phyloP scores from a whole-genome alignment of 495 filamentous ascomycete species.

The Chaetomium fimeti region DNA sequence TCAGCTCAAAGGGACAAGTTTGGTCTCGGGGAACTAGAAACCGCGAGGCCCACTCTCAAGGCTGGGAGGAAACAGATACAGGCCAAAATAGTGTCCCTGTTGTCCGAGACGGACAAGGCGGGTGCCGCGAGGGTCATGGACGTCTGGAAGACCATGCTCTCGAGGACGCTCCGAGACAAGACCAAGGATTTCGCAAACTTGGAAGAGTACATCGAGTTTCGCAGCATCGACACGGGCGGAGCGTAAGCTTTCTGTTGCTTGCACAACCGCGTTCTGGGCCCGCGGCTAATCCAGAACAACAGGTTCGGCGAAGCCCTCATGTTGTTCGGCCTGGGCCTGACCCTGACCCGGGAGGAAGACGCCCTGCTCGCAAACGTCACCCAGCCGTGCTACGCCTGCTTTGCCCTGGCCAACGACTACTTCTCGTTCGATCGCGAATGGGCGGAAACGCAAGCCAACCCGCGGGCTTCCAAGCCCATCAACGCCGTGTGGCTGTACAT shows the following conservation, averaged over 20 bases:
- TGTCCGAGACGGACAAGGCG: constrained; percentile 2
- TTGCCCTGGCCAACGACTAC: constrained; percentile 4
- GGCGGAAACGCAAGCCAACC: not conserved
- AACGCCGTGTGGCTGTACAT: constrained; percentile 12
- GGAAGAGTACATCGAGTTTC: not conserved
- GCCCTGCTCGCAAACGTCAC: not conserved
- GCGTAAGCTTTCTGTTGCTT: not conserved
- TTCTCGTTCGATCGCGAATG: constrained; percentile 3
- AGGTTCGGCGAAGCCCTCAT: not conserved
- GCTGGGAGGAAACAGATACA: constrained; percentile 16
- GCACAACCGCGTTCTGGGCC: not conserved
- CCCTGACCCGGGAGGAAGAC: not conserved
- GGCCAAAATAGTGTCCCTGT: constrained; percentile 15
- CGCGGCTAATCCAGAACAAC: not conserved
- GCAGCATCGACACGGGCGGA: constrained; percentile 2
- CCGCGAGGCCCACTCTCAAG: not conserved
- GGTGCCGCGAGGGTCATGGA: constrained; percentile 6
- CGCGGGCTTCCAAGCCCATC: not conserved
- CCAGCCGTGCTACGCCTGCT: constrained; percentile 2
- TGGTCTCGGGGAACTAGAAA: constrained; percentile 12
- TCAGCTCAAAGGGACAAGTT: constrained; percentile 9
- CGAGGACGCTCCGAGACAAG: not conserved
- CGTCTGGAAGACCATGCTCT: constrained; percentile 3
- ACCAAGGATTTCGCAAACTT: not conserved
- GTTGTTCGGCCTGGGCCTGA: not conserved